A percentile compares a stretch with the other conserved stretches of the same genome.
These are phyloP conservation scores for Sporobolomyces roseus DNA, from an alignment of 768 basidiomycete species.

Conservation along the genomic window DNA sequence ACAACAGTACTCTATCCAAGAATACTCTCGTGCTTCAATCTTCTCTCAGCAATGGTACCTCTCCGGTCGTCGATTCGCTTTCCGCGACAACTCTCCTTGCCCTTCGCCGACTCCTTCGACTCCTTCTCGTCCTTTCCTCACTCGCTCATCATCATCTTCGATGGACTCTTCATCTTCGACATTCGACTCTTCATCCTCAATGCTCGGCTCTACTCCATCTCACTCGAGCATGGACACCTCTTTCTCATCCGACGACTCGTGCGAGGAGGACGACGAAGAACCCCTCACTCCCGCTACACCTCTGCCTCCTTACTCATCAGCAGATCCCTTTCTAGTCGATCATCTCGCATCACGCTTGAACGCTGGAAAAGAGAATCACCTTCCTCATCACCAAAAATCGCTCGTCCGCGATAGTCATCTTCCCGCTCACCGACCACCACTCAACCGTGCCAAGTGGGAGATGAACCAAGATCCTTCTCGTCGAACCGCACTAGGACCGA, in stretches of 20 bases:
- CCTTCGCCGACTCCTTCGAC: constrained; percentile 25
- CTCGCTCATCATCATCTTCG: constrained; percentile 22
- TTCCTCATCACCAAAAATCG: neutral
- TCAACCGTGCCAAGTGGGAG: constrained; percentile 40
- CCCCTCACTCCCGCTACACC: constrained; percentile 41
- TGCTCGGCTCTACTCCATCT: constrained; percentile 11
- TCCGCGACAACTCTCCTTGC: constrained; percentile 21
- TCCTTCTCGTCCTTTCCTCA: constrained; percentile 28
- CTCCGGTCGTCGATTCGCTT: constrained; percentile 61
- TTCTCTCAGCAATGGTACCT: constrained; percentile 92
- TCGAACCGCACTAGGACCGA: constrained; percentile 2
- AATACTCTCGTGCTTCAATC: constrained; percentile 92
- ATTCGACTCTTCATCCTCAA: constrained; percentile 23
- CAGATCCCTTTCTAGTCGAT: constrained; percentile 47
- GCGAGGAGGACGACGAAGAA: constrained; percentile 30
- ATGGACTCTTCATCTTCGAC: constrained; percentile 12
- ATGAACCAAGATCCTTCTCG: constrained; percentile 25
- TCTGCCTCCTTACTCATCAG: constrained; percentile 14
- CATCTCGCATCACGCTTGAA: constrained; percentile 51
- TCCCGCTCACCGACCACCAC: constrained; percentile 13
- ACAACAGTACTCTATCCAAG: constrained; percentile 69
- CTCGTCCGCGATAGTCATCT: neutral
- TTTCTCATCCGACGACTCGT: constrained; percentile 29
- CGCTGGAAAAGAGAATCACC: constrained; percentile 53
- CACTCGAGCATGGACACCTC: constrained; percentile 25